phyloP scores from a whole-genome alignment of 75 land plant species.

The Cryptomeria japonica region DNA sequence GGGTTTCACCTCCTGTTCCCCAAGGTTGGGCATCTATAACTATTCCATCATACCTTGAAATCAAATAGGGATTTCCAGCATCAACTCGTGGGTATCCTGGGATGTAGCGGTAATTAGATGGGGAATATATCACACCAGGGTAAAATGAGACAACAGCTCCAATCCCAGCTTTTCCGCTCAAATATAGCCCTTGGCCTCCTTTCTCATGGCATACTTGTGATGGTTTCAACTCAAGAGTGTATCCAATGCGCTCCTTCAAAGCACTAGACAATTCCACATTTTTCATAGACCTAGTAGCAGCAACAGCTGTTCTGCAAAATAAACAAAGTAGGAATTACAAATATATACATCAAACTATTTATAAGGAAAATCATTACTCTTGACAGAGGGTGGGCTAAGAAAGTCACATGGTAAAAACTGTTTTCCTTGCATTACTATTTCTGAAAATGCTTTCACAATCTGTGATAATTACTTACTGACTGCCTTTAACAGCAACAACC shows the following conservation, averaged over 20 bases:
- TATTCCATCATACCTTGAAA: slow-evolving; percentile 93
- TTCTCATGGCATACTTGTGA: slow-evolving; percentile 76
- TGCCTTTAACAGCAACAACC: neutral
- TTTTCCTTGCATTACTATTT: neutral
- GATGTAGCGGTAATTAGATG: slow-evolving; percentile 82
- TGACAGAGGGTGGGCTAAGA: neutral
- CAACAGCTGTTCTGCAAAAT: slow-evolving; percentile 70
- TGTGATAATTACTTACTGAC: neutral
- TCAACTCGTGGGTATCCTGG: slow-evolving; percentile 95
- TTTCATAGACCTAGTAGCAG: slow-evolving; percentile 53
- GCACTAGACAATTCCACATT: slow-evolving; percentile 53
- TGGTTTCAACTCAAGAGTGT: slow-evolving; percentile 64
- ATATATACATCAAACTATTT: slow-evolving; percentile 4
- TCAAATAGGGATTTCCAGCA: slow-evolving; percentile 76
- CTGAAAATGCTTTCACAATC: neutral
- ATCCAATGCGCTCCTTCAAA: slow-evolving; percentile 65
- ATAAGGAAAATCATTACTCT: slow-evolving; percentile 7
- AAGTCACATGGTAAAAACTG: neutral
- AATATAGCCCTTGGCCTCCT: slow-evolving; percentile 81
- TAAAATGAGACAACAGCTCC: slow-evolving; percentile 86
- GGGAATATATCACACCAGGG: slow-evolving; percentile 90
- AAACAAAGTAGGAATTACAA: slow-evolving; percentile 2
- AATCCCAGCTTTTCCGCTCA: slow-evolving; percentile 68
- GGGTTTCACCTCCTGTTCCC: slow-evolving; percentile 74
- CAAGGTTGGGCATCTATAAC: slow-evolving; percentile 92